Base-by-base conservation (phyloP, 495 filamentous ascomycete genomes). In the Massariosphaeria phaeospora region DNA sequence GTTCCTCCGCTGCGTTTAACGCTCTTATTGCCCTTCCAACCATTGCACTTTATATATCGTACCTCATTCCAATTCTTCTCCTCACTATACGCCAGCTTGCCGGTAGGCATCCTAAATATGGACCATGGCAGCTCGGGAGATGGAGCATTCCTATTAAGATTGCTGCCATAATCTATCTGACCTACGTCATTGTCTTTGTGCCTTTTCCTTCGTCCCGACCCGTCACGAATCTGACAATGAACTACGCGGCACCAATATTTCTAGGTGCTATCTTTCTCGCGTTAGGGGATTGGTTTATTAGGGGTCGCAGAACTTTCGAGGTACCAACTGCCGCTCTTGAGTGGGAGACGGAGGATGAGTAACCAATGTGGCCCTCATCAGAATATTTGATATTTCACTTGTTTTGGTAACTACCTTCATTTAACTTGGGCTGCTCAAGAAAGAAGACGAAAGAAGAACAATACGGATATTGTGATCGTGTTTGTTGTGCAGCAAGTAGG, bases 71-170 rank as follows among this genome's bases (percentile, higher is more conserved):
- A 2, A 68, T 67, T 29, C 43, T 57, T 27, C 68, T 80, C 7
- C 68, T 83, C 1, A 70, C 81, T 17, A 75, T 72, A 46, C 73
- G 75, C 0, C 48, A 74, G 75, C 24, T 67, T 51, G 40, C 71
- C 65, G 0, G 72, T 68, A 21, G 50, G 29, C 17, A 27, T 0
- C 47, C 55, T 6, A 25, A 48, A 25, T 64, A 57, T 34, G 62
- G 64, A 1, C 57, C 57, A 0, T 67, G 55, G 40, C 53, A 57
- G 15, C 30, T 67, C 13, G 65, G 62, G 12, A 30, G 13, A 6
- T 39, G 21, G 15, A 62, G 61, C 4, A 41, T 63, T 15, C 51
- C 50, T 1, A 11, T 61, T 24, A 67, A 67, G 30, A n/a, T 57
- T 8, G 49, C 59, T 35, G 52, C 48, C 0, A 30, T 65, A 10